Base-by-base conservation (phyloP, 306 rosid genomes). In the Prunus mira region DNA sequence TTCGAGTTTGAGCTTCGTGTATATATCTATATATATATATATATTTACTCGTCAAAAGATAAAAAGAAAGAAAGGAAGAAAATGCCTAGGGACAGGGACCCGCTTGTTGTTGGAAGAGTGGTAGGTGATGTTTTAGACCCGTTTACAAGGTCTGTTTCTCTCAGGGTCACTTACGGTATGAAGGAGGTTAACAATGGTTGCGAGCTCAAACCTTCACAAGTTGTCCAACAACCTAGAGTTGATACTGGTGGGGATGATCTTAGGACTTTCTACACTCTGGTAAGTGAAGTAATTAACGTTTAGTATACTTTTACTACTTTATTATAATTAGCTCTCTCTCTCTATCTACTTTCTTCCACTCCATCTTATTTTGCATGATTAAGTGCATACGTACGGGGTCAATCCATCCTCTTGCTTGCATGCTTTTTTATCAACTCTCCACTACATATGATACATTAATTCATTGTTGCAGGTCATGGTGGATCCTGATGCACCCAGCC, bases 401-500 rank as follows among this genome's bases (percentile, higher is more conserved):
- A 38, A 38, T 38, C 43, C 43, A 38, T 38, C 43, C 43, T 38
- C 43, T 38, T 38, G 43, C 43, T 38, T 38, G 9, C 43, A 38
- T 38, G 43, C 9, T 38, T 7, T 38, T 38, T 38, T 6, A 38
- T 38, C 43, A 38, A 34, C 43, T 38, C 43, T 38, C 43, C 9
- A 38, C 0, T 11, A 56, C 28, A 56, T 20, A 20, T 38, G 43
- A 38, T 38, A 38, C 43, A 7, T 57, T 57, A 20, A 57, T 57
- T 57, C 11, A 11, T 24, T 57, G 2, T 54, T 63, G 51, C 73
- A 88, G 92, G 84, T 72, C 56, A 84, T 88, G 92, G 92, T 88
- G 38, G 92, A 88, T 69, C 90, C 92, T 30, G 92, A 88, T 80
- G 92, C 92, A 49, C 90, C 90, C 5, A 88, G 88, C 78, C 92